Percentiles rank a stretch among this genome's conserved stretches.
These are phyloP conservation scores for Metarhizium rileyi DNA, from an alignment of 2,329 filamentous ascomycete genomes.

Conservation along the genomic window DNA sequence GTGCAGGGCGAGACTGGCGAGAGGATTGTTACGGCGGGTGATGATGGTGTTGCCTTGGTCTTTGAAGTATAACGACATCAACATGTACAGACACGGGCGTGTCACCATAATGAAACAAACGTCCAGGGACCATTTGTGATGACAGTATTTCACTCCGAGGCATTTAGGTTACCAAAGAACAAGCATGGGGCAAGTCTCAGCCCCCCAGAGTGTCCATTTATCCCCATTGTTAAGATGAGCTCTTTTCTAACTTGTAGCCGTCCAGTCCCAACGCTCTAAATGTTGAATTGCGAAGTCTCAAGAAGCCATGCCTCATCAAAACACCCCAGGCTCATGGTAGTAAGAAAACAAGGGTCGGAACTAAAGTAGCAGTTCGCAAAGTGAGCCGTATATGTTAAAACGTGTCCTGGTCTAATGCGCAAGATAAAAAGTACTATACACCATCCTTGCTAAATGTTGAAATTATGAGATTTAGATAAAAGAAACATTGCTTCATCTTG, in stretches of 20 bases:
- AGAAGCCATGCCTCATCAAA: neutral
- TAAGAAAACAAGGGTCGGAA: neutral
- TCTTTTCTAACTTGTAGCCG: conserved; percentile 2
- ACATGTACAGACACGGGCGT: neutral
- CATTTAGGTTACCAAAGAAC: too few relatives aligned
- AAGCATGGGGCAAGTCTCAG: neutral
- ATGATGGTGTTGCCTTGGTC: conserved; percentile 64
- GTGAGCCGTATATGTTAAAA: neutral
- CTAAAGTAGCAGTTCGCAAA: neutral
- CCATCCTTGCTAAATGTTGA: neutral
- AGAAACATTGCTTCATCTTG: neutral
- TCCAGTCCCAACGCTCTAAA: conserved; percentile 8
- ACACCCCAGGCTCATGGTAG: conserved; percentile 1
- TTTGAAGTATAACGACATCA: conserved; percentile 43
- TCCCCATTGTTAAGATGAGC: conserved; percentile 16
- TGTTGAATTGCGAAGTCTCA: conserved; percentile 12
- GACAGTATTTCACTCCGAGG: too few relatives aligned
- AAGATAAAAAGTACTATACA: neutral
- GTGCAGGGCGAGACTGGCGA: conserved; percentile 70
- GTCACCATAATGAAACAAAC: neutral
- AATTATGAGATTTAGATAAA: neutral
- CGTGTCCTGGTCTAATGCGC: neutral
- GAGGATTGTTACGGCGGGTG: conserved; percentile 78
- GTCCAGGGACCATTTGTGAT: too few relatives aligned
- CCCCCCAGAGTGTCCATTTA: neutral